Evolutionary conservation across 2,329 filamentous ascomycete species (phyloP).

Genomic region (Colletotrichum limetticola): DNA sequence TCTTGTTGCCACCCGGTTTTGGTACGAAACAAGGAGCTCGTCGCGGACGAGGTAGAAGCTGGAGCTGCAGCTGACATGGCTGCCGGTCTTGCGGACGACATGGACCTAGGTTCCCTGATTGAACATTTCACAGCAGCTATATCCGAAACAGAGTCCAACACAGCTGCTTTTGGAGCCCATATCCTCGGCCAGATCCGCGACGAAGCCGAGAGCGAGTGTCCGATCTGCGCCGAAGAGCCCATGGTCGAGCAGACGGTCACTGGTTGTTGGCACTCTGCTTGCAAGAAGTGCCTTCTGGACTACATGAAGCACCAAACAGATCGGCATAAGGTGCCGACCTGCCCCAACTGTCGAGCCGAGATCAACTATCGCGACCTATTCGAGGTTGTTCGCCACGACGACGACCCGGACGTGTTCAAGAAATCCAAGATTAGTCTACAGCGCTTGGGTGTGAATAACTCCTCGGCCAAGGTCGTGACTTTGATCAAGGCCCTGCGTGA

Average conservation of each 20-base stretch:
- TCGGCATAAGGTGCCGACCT: conserved; percentile 79
- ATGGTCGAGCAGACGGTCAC: conserved; percentile 96
- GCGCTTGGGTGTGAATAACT: conserved; percentile 70
- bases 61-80: conserved; percentile 80
- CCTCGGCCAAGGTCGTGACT: conserved; percentile 88
- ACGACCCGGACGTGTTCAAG: conserved; percentile 58
- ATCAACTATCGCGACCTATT: conserved; percentile 89
- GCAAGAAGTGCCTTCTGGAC: conserved; percentile 90
- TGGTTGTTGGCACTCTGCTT: conserved; percentile 97
- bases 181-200: conserved; percentile 91
- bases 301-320: conserved; percentile 90
- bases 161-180: conserved; percentile 83
- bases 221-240: conserved; percentile 93
- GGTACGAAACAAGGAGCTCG: conserved; percentile 84
- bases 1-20: conserved; percentile 94
- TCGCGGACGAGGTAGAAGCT: conserved; percentile 89
- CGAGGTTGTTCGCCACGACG: conserved; percentile 86
- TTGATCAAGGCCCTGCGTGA: conserved; percentile 80
- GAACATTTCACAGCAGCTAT: conserved; percentile 81
- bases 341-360: conserved; percentile 89
- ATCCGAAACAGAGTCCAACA: conserved; percentile 66
- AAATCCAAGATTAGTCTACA: conserved; percentile 69
- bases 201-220: conserved; percentile 89
- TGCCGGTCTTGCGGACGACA: conserved; percentile 89
- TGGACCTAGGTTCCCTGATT: conserved; percentile 91